These are phyloP conservation scores for Russula foetens DNA, from an alignment of 768 basidiomycete genomes.

Conservation along the genomic window DNA sequence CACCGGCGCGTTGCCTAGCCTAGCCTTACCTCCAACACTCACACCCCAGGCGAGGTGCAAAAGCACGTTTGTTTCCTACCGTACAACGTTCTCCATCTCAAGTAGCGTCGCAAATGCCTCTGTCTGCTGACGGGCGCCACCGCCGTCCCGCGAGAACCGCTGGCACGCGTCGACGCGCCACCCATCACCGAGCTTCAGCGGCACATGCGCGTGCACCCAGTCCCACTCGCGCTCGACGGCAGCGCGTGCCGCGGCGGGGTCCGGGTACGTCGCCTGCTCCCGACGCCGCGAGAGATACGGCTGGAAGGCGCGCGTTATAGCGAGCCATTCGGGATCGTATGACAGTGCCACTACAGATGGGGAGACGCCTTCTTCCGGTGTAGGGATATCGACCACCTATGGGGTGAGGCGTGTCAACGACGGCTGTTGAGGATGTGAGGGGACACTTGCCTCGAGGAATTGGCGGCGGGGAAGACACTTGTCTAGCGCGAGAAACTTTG, in stretches of 20 bases:
- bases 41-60: too few species aligned
- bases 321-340: conserved; percentile 91
- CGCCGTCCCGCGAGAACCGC: conserved; percentile 1
- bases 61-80: background rate
- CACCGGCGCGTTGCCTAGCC: too few species aligned
- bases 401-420: too few species aligned
- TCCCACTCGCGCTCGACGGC: conserved; percentile 50
- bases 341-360: conserved; percentile 35
- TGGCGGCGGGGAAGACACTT: conserved; percentile 64
- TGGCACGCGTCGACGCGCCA: conserved; percentile 16
- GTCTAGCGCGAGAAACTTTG: conserved; percentile 83
- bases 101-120: conserved; percentile 77
- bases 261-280: conserved; percentile 52
- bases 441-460: conserved; percentile 63
- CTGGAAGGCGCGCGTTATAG: conserved; percentile 82
- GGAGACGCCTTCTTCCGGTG: background rate
- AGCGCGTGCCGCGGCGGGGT: conserved; percentile 22
- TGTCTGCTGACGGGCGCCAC: conserved; percentile 41
- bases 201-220: conserved; percentile 62
- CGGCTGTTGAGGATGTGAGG: too few species aligned
- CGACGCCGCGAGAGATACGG: conserved; percentile 56
- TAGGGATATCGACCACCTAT: conserved; percentile 5
- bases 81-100: conserved; percentile 63
- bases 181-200: conserved; percentile 22
- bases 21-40: too few species aligned